Evolutionary conservation across 2,329 filamentous ascomycete genomes (phyloP).

Genomic region (Neofusicoccum sp.): DNA sequence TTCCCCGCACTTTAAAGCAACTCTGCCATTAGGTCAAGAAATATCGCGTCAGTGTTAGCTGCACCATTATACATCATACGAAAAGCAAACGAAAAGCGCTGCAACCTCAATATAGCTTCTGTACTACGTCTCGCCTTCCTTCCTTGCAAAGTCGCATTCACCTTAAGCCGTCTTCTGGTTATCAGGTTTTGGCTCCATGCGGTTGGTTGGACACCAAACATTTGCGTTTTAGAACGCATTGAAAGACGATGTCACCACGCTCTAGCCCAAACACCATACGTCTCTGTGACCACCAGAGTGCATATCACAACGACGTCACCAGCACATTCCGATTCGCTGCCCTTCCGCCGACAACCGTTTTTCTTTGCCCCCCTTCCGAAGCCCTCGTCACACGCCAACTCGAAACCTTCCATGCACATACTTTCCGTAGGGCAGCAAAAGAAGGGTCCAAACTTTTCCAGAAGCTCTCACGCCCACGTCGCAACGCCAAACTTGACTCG

Average conservation of each 20-base stretch:
- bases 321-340: not conserved
- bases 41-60: no score
- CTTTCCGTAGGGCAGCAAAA: not conserved
- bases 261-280: slow-evolving; percentile 10
- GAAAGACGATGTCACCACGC: not conserved
- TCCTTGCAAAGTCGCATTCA: not conserved
- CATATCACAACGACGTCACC: not conserved
- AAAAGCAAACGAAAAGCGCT: no score
- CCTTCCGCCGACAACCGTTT: not conserved
- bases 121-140: no score
- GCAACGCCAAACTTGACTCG: not conserved
- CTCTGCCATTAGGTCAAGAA: no score
- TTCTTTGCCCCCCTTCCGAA: not conserved
- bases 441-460: not conserved
- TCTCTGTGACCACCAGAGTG: not conserved
- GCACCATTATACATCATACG: no score
- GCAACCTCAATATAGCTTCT: no score
- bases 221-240: slow-evolving; percentile 3
- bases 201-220: slow-evolving; percentile 5
- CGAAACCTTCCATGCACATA: not conserved
- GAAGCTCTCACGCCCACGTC: not conserved
- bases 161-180: not conserved
- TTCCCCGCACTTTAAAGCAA: no score
- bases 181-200: not conserved
- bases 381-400: not conserved